These are phyloP conservation scores for Neospermospora avenae DNA, from an alignment of 2,329 filamentous ascomycete genomes.

Conservation along the genomic window DNA sequence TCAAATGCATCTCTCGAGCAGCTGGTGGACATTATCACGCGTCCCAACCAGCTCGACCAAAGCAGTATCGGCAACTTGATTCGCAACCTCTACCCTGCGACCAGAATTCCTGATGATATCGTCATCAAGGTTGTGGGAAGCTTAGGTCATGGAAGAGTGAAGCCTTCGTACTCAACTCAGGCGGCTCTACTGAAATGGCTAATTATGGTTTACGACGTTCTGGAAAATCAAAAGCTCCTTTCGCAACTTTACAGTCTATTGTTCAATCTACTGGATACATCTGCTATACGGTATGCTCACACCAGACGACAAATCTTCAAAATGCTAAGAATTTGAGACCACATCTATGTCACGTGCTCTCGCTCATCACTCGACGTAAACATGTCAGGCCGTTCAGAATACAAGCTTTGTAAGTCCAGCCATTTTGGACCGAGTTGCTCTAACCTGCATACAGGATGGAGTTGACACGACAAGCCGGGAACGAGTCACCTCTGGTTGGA, in stretches of 20 bases:
- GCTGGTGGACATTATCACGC: slow-evolving; percentile 64
- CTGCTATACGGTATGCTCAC: slow-evolving; percentile 60
- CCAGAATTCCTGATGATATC: slow-evolving; percentile 55
- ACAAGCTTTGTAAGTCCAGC: slow-evolving; percentile 51
- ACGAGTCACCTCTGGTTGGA: slow-evolving; percentile 71
- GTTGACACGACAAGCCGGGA: slow-evolving; percentile 58
- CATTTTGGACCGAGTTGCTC: background rate
- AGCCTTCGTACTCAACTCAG: slow-evolving; percentile 70
- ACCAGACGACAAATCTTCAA: background rate
- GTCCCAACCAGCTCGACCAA: slow-evolving; percentile 70
- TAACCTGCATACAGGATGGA: slow-evolving; percentile 45
- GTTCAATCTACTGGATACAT: slow-evolving; percentile 80
- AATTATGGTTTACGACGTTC: slow-evolving; percentile 67
- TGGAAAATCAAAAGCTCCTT: slow-evolving; percentile 61
- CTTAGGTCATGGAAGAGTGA: slow-evolving; percentile 74
- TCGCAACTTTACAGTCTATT: slow-evolving; percentile 71
- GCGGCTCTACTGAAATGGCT: slow-evolving; percentile 73
- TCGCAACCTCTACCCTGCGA: slow-evolving; percentile 73
- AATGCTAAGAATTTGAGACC: slow-evolving; percentile 23
- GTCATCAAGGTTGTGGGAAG: slow-evolving; percentile 66
- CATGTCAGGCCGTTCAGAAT: slow-evolving; percentile 84
- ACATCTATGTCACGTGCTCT: slow-evolving; percentile 70
- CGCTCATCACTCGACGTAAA: slow-evolving; percentile 73
- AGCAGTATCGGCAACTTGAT: slow-evolving; percentile 65
- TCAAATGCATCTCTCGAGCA: slow-evolving; percentile 55